Conservation (phyloP, 257 asterid species). For the Cynanchum wilfordii region DNA sequence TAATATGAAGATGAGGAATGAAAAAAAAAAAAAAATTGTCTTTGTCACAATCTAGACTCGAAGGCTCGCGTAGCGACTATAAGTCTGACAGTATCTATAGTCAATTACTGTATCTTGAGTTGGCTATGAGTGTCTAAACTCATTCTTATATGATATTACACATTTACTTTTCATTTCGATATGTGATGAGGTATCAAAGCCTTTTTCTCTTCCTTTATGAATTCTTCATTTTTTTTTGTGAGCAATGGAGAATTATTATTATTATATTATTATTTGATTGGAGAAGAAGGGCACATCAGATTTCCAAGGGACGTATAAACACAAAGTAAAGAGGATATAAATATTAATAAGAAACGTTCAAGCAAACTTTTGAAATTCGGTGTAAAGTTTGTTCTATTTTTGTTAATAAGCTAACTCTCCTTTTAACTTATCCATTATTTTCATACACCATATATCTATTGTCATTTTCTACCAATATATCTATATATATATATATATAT, state of each 20-base stretch:
- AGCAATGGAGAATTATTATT: background rate
- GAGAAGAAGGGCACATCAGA: background rate
- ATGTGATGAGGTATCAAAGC: no score
- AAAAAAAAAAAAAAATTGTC: background rate
- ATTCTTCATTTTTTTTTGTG: background rate
- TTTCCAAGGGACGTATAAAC: background rate
- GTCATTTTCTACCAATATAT: background rate
- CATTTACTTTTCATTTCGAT: no score
- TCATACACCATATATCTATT: background rate
- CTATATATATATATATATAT: no score
- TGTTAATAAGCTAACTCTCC: background rate
- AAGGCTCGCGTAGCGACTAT: no score
- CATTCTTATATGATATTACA: no score
- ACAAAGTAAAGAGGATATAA: background rate
- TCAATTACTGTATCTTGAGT: no score
- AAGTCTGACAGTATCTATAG: no score
- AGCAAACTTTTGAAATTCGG: constrained; percentile 12
- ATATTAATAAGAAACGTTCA: constrained; percentile 7
- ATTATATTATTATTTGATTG: background rate
- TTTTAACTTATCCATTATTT: background rate
- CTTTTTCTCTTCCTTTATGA: background rate
- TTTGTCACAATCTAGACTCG: no score
- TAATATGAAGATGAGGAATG: background rate
- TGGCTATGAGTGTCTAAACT: no score
- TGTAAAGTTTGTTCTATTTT: constrained; percentile 9